Percentiles rank a stretch among this genome's conserved stretches.
phyloP scores from a whole-genome alignment of 768 basidiomycete genomes.

The Mycena rebaudengoi region DNA sequence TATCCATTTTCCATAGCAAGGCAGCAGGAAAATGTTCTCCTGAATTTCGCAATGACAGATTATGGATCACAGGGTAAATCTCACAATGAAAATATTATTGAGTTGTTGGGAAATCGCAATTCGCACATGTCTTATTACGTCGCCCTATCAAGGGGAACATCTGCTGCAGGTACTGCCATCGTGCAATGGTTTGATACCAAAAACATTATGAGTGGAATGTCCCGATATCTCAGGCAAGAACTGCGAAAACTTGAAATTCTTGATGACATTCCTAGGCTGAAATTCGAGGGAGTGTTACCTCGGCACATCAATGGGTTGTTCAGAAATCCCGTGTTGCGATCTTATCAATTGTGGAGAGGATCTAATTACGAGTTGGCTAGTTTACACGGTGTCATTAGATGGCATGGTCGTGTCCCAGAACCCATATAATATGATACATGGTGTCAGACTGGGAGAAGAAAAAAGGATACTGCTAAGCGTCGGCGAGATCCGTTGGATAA shows the following conservation, averaged over 20 bases:
- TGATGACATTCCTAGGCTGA: constrained; percentile 45
- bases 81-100: constrained; percentile 21
- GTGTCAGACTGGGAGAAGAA: no score
- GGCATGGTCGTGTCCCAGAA: no score
- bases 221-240: constrained; percentile 40
- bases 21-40: no score
- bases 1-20: no score
- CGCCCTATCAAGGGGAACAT: constrained; percentile 35
- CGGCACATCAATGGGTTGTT: constrained; percentile 1
- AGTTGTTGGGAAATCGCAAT: no score
- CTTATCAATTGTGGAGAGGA: no score
- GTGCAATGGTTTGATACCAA: constrained; percentile 33
- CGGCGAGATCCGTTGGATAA: no score
- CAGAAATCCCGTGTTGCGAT: constrained; percentile 29
- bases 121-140: constrained; percentile 44
- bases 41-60: constrained; percentile 46
- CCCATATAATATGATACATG: no score
- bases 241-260: constrained; percentile 43
- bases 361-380: no score
- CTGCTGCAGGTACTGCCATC: constrained; percentile 31
- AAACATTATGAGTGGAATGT: constrained; percentile 35
- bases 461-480: no score
- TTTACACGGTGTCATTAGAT: no score
- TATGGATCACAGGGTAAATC: constrained; percentile 45
- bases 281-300: constrained; percentile 33